These are phyloP conservation scores for Corymbia maculata DNA, from an alignment of 345 rosid species.

Conservation along the genomic window DNA sequence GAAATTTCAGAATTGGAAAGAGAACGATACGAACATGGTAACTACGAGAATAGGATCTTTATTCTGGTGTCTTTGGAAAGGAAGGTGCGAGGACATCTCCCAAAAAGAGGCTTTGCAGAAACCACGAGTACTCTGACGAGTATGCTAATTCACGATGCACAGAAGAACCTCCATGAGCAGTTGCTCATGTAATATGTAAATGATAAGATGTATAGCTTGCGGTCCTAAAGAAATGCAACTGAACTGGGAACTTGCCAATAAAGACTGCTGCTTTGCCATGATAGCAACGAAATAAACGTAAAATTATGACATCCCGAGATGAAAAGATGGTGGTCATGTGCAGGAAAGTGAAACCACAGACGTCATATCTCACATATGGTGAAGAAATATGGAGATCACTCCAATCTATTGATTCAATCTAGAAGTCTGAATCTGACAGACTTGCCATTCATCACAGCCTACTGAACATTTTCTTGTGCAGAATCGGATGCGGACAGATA, in stretches of 20 bases:
- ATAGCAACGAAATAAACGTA: neutral
- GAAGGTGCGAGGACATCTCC: neutral
- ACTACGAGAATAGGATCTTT: neutral
- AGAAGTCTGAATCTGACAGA: neutral
- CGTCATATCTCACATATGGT: neutral
- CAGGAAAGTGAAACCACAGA: neutral
- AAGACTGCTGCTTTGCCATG: neutral
- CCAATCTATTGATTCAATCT: neutral
- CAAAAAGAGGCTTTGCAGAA: neutral
- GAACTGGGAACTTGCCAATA: neutral
- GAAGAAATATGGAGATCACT: neutral
- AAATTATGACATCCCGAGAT: neutral
- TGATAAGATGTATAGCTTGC: neutral
- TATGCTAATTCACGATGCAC: neutral
- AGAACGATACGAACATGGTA: neutral
- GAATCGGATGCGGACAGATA: neutral
- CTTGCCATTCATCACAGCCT: neutral
- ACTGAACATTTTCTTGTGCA: neutral
- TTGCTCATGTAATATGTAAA: neutral
- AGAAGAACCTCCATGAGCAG: neutral
- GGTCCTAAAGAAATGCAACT: neutral
- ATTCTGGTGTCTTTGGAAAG: neutral
- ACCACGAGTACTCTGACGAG: neutral
- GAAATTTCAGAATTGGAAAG: neutral
- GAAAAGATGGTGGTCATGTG: neutral